Evolutionary conservation across 2,329 filamentous ascomycete genomes (phyloP), one percentile per base, ranked within the genome.

Genomic region (Aspergillus awamori): DNA sequence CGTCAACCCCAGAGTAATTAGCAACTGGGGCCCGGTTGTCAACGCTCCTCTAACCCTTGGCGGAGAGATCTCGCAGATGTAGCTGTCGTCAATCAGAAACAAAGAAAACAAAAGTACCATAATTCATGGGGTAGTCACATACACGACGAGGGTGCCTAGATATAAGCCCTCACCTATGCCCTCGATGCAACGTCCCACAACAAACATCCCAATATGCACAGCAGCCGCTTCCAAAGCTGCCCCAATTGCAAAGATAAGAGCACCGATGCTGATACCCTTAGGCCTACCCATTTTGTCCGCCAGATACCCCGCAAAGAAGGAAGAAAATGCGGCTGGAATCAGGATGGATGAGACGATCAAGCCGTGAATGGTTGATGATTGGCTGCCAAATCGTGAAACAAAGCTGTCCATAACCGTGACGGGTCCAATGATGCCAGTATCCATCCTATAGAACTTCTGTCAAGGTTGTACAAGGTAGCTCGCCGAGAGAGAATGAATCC

Each of bases 41-140:
- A 89, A 69, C 0, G 79, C 74, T 0, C 85, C 86, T 28, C 86
- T 75, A 4, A 76, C 72, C 4, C 72, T 74, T 1, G 80, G 74
- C 0, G 86, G 86, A 1, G 86, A 83, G 15, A 89, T 86, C 70
- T 89, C 87, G 59, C 83, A 84, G 26, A 88, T 84, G 63, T 88
- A 69, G 6, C 64, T 69, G 38, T 5, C n/a, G 15, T 24, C 11
- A 13, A 36, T 62, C 15, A 65, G 61, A 30, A 33, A 17, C 28
- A 13, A 86, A 3, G 69, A 71, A 53, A 26, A n/a, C 8, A 4
- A 26, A 13, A 57, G 22, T 10, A 57, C 11, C 5, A 11, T 10
- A n/a, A 17, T 52, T 17, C 11, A 13, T 5, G 38, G 20, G 45
- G 17, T 2, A 20, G 24, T 11, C 8, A 58, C 62, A 20, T 65